Conservation (phyloP, 805 yeast genomes). For the Metschnikowia hibisci region DNA sequence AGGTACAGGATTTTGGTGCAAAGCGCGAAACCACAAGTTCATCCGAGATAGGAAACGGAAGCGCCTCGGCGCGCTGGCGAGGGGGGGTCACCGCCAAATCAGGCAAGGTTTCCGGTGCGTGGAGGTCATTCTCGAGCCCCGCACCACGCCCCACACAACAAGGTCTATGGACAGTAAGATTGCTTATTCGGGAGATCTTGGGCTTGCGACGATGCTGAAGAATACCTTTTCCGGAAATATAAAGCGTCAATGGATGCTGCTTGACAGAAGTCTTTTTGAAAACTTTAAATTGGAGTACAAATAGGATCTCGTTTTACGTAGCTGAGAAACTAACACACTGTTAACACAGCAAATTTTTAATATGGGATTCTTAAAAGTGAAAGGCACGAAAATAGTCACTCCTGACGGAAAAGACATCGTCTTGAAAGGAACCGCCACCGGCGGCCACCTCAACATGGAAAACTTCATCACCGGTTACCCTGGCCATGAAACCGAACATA, state of each 20-base stretch:
- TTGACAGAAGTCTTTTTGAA: too few species aligned
- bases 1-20: not conserved
- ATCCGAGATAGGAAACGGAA: not conserved
- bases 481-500: conserved; percentile 51
- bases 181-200: too few species aligned
- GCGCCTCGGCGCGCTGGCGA: not conserved
- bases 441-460: conserved; percentile 53
- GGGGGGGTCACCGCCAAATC: not conserved
- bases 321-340: not conserved
- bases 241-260: not conserved
- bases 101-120: not conserved
- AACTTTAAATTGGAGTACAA: not conserved
- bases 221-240: not conserved
- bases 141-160: not conserved
- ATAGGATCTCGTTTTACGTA: not conserved
- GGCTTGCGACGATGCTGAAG: not conserved
- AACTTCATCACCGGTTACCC: conserved; percentile 55
- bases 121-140: not conserved
- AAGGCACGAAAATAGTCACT: conserved; percentile 49
- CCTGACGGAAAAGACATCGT: conserved; percentile 35
- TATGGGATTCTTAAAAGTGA: conserved; percentile 33
- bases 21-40: not conserved
- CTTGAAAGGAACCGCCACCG: conserved; percentile 46
- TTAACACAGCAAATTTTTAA: not conserved
- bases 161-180: too few species aligned